Percentiles rank a stretch among this genome's conserved stretches.
phyloP scores from a whole-genome alignment of 2,329 filamentous ascomycete genomes.

The Helicocarpus griseus region DNA sequence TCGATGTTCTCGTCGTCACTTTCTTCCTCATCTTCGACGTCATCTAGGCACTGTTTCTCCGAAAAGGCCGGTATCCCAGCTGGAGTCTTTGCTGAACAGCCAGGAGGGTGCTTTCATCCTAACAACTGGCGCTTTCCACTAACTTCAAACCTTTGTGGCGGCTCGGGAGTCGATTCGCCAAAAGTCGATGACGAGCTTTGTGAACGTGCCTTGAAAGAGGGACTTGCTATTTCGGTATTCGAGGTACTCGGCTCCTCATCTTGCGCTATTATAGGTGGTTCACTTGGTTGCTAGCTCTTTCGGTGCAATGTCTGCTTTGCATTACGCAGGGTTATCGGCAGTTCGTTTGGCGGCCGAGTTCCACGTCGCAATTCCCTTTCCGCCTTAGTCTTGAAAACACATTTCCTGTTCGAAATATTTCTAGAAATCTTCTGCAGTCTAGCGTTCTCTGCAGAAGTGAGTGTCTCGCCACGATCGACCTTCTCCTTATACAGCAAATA shows the following conservation, averaged over 20 bases:
- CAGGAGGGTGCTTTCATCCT: neutral
- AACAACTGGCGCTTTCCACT: neutral
- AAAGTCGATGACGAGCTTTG: neutral
- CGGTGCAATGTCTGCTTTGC: neutral
- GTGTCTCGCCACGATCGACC: neutral
- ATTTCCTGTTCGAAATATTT: slow-evolving; percentile 4
- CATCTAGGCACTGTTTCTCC: neutral
- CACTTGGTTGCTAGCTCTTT: neutral
- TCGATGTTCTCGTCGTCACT: neutral
- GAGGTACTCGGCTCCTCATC: neutral
- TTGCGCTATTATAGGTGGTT: no score
- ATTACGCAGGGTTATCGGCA: neutral
- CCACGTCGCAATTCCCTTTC: neutral
- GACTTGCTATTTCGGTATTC: neutral
- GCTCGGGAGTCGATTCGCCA: neutral
- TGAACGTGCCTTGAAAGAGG: neutral
- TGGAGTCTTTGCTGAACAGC: neutral
- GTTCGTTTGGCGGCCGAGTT: neutral
- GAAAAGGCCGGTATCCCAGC: neutral
- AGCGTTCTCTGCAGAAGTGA: slow-evolving; percentile 2
- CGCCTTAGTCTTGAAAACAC: neutral
- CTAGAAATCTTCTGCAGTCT: slow-evolving; percentile 3
- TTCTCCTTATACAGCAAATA: slow-evolving; percentile 5
- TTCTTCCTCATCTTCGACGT: neutral
- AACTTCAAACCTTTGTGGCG: neutral